These are phyloP conservation scores for Aegilops tauschii DNA, from an alignment of 176 grass and related monocot genomes.

Conservation along the genomic window DNA sequence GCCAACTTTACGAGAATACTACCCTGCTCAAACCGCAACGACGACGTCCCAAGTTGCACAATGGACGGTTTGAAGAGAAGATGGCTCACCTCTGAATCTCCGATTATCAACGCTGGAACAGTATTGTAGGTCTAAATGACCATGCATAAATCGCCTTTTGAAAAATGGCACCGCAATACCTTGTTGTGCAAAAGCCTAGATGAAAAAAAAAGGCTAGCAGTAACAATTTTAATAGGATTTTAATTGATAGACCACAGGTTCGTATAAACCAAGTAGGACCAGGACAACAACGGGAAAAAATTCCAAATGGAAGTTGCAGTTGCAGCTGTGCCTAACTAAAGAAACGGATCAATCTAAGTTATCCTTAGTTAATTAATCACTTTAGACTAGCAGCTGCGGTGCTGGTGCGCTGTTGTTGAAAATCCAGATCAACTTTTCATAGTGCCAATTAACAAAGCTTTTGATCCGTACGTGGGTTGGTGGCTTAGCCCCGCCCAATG, in stretches of 20 bases:
- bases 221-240: neutral
- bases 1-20: neutral
- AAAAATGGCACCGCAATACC: neutral
- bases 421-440: neutral
- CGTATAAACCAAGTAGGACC: neutral
- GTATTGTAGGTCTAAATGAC: neutral
- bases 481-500: neutral
- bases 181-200: neutral
- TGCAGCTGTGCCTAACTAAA: neutral
- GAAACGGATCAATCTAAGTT: neutral
- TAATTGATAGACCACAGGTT: neutral
- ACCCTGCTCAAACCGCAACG: neutral
- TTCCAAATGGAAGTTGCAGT: neutral
- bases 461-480: neutral
- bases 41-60: neutral
- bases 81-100: neutral
- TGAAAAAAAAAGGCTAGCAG: neutral
- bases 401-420: neutral
- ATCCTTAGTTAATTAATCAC: neutral
- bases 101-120: neutral
- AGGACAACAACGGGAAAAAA: neutral
- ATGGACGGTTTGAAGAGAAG: neutral
- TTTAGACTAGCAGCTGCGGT: neutral
- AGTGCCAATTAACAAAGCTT: conserved; percentile 19
- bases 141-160: neutral